Percentiles rank a stretch among this genome's conserved stretches.
Conservation (phyloP, 352 stramenopile genomes). For the Pythium sukuiense region DNA sequence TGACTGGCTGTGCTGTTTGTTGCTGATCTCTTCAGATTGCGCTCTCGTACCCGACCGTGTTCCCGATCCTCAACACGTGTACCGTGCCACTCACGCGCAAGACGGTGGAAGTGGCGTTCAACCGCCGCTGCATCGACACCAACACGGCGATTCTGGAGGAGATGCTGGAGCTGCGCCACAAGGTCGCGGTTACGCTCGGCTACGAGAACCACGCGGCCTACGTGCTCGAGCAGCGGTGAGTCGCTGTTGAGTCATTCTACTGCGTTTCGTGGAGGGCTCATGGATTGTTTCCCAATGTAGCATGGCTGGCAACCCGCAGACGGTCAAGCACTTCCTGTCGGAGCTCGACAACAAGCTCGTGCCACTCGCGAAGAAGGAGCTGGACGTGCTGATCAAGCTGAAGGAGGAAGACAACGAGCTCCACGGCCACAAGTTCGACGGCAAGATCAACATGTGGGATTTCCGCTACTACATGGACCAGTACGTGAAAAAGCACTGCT, state of each 20-base stretch:
- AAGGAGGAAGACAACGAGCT: conserved; percentile 64
- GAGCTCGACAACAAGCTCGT: conserved; percentile 77
- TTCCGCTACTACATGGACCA: conserved; percentile 90
- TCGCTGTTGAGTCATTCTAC: background rate
- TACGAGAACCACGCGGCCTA: conserved; percentile 87
- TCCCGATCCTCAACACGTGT: conserved; percentile 88
- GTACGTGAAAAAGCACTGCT: conserved; percentile 86
- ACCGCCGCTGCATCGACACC: conserved; percentile 79
- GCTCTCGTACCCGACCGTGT: conserved; percentile 89
- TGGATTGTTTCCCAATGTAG: conserved; percentile 17
- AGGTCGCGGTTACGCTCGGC: conserved; percentile 69
- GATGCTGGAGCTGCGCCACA: conserved; percentile 78
- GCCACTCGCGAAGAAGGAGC: conserved; percentile 75
- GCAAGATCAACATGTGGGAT: conserved; percentile 91
- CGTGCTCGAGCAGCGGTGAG: conserved; percentile 78
- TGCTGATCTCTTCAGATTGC: conserved; percentile 39
- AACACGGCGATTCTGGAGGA: conserved; percentile 85
- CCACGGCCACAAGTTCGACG: conserved; percentile 66
- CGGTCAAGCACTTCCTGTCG: conserved; percentile 68
- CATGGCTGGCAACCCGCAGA: conserved; percentile 66
- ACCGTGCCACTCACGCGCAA: conserved; percentile 82
- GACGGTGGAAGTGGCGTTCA: conserved; percentile 75
- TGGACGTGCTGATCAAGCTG: conserved; percentile 68
- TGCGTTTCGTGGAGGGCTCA: background rate
- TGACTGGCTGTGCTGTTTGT: background rate